Evolutionary conservation across 352 stramenopile species (phyloP).

Genomic region (Pythium plurisporium): DNA sequence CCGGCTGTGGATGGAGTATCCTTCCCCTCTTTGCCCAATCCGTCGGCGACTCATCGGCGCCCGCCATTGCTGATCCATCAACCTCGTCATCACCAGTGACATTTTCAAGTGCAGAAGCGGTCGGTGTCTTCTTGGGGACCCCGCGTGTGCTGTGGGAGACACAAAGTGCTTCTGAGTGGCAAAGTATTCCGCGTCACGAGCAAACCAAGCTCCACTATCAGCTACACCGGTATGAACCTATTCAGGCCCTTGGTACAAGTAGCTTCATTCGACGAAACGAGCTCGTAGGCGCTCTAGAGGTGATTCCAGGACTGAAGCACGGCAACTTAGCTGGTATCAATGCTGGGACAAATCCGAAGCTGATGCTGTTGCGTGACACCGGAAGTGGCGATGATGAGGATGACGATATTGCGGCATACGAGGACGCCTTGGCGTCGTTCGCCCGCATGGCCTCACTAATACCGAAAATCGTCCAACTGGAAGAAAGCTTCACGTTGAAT

Average conservation of each 20-base stretch:
- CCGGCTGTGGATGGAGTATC: constrained; percentile 91
- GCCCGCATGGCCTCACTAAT: constrained; percentile 58
- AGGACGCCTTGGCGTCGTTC: constrained; percentile 48
- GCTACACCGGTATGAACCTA: constrained; percentile 49
- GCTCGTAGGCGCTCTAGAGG: constrained; percentile 72
- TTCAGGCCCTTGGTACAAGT: constrained; percentile 41
- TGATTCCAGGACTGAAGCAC: constrained; percentile 69
- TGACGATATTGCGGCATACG: constrained; percentile 43
- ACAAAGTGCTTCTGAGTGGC: constrained; percentile 40
- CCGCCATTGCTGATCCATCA: constrained; percentile 1
- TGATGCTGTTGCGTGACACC: constrained; percentile 28
- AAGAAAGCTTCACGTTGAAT: constrained; percentile 56
- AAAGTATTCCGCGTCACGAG: constrained; percentile 46
- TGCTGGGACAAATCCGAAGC: constrained; percentile 57
- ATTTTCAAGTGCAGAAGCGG: constrained; percentile 37
- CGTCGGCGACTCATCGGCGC: constrained; percentile 4
- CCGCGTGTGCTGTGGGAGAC: constrained; percentile 71
- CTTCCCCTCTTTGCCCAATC: constrained; percentile 80
- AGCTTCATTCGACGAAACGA: constrained; percentile 83
- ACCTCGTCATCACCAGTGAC: constrained; percentile 28
- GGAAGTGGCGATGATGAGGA: constrained; percentile 16
- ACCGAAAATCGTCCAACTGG: constrained; percentile 47
- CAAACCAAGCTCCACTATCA: constrained; percentile 69
- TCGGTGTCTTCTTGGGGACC: constrained; percentile 68
- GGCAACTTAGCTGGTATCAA: constrained; percentile 69